A percentile compares a stretch with the other conserved stretches of the same genome.
phyloP scores from a whole-genome alignment of 257 asterid species.

The Ilex asprella region DNA sequence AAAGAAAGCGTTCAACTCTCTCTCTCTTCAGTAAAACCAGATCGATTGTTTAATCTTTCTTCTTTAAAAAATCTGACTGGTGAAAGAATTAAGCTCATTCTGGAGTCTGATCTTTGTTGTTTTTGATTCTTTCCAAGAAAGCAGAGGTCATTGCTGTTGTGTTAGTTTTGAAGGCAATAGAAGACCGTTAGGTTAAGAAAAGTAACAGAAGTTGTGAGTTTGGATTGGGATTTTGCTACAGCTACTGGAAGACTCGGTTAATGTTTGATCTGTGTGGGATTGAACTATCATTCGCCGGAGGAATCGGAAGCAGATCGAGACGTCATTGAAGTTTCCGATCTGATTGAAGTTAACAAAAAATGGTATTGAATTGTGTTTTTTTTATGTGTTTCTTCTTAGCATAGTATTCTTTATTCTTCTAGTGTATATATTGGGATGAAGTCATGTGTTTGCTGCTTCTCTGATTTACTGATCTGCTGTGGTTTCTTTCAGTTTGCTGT shows the following conservation, averaged over 20 bases:
- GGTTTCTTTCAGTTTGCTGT: conserved; percentile 6
- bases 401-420: no score
- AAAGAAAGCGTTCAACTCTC: no score
- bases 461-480: background rate
- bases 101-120: conserved; percentile 13
- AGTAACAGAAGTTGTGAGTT: conserved; percentile 8
- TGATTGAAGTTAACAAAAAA: conserved; percentile 46
- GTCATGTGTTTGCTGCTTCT: no score
- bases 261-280: conserved; percentile 27
- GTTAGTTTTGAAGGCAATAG: background rate
- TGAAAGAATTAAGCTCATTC: conserved; percentile 23
- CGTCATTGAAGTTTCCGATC: conserved; percentile 48
- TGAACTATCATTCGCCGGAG: conserved; percentile 11
- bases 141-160: background rate
- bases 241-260: conserved; percentile 18
- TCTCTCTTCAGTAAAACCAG: background rate
- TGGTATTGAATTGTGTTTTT: conserved; percentile 43
- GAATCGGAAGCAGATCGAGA: conserved; percentile 29
- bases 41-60: conserved; percentile 17
- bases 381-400: background rate
- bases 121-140: background rate
- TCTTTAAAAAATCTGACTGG: conserved; percentile 26
- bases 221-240: conserved; percentile 17
- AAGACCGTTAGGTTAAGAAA: background rate
- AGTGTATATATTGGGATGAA: no score